These are phyloP conservation scores for Tulasnella sp. DNA, from an alignment of 768 basidiomycete genomes.

Conservation along the genomic window DNA sequence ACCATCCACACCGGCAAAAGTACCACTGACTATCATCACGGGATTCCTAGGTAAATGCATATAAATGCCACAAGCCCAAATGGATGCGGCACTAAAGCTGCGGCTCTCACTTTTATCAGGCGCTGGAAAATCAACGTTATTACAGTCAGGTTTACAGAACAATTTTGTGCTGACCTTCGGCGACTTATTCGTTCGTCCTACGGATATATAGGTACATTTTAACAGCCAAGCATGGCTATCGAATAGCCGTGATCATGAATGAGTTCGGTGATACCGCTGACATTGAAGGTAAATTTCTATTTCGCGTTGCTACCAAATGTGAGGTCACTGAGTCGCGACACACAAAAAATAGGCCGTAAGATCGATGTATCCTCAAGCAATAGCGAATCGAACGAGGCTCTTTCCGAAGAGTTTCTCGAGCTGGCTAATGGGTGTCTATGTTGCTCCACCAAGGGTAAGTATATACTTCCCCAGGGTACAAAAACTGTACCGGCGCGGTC, in stretches of 20 bases:
- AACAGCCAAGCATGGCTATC: slow-evolving; percentile 86
- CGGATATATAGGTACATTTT: slow-evolving; percentile 49
- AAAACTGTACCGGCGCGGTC: too few relatives aligned
- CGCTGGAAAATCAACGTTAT: slow-evolving; percentile 79
- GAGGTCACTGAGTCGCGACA: neutral
- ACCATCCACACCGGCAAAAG: slow-evolving; percentile 22
- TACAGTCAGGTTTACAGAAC: slow-evolving; percentile 44
- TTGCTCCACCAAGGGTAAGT: slow-evolving; percentile 69
- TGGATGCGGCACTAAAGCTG: neutral
- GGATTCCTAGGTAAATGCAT: slow-evolving; percentile 73
- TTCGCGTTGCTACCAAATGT: neutral
- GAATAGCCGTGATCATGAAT: slow-evolving; percentile 97
- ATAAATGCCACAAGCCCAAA: neutral
- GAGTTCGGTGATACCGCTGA: slow-evolving; percentile 96
- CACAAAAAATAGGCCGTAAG: slow-evolving; percentile 50
- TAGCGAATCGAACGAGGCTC: slow-evolving; percentile 45
- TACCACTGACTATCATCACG: slow-evolving; percentile 89
- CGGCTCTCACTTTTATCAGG: neutral
- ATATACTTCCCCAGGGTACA: too few relatives aligned
- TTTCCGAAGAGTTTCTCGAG: slow-evolving; percentile 80
- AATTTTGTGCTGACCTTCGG: neutral
- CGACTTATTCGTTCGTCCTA: neutral
- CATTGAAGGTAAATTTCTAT: slow-evolving; percentile 61
- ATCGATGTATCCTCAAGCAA: slow-evolving; percentile 61
- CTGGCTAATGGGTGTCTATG: slow-evolving; percentile 96